phyloP scores from a whole-genome alignment of 176 grass and related monocot genomes.

The Cenchrus americanus region DNA sequence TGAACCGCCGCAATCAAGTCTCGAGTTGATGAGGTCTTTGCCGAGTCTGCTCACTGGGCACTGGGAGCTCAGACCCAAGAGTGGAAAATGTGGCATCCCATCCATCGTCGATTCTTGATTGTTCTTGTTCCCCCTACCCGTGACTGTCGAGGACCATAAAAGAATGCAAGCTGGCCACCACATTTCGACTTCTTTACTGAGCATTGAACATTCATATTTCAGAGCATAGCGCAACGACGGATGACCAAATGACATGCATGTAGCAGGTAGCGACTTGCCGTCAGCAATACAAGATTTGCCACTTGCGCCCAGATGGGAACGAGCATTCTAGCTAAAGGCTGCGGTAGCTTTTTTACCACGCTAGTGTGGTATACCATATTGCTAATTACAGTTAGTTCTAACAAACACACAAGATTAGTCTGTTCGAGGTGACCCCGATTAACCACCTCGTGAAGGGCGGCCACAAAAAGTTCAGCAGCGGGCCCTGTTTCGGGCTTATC shows the following conservation, averaged over 20 bases:
- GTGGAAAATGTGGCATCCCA: background rate
- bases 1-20: background rate
- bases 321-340: background rate
- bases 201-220: background rate
- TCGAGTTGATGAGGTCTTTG: slow-evolving; percentile 12
- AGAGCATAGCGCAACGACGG: background rate
- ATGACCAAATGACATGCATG: background rate
- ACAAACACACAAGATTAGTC: background rate
- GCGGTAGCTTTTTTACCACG: background rate
- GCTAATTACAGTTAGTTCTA: background rate
- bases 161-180: background rate
- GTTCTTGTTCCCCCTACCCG: background rate
- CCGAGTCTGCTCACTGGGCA: slow-evolving; percentile 10
- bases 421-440: slow-evolving; percentile 7
- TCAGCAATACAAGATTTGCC: background rate
- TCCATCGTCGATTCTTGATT: background rate
- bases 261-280: background rate
- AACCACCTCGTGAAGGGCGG: background rate
- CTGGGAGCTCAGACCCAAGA: slow-evolving; percentile 9
- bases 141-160: background rate
- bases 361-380: background rate
- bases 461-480: too few relatives aligned
- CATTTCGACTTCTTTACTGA: background rate
- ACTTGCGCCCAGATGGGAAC: background rate
- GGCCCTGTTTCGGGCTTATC: too few relatives aligned